Conservation (phyloP, 1,139 yeast genomes). For the Blastobotrys arbuscula region DNA sequence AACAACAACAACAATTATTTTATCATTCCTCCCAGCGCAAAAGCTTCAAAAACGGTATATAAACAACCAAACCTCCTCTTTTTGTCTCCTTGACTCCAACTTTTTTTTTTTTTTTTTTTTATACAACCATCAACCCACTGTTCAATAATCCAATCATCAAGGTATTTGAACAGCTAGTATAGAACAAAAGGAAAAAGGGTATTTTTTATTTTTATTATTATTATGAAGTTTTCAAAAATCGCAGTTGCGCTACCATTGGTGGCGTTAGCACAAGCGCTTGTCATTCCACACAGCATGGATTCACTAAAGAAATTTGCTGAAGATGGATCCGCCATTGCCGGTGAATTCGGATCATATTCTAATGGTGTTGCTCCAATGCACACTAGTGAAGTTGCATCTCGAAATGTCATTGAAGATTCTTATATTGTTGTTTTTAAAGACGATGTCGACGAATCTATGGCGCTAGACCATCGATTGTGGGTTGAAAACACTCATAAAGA, state of each 20-base stretch:
- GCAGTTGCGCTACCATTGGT: slow-evolving; percentile 47
- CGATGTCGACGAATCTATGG: slow-evolving; percentile 45
- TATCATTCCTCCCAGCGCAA: too few relatives aligned
- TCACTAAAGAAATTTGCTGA: slow-evolving; percentile 26
- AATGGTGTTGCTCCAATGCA: slow-evolving; percentile 38
- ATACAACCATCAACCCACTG: neutral
- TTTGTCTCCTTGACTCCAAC: neutral
- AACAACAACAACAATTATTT: too few relatives aligned
- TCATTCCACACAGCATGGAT: slow-evolving; percentile 46
- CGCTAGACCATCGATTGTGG: slow-evolving; percentile 60
- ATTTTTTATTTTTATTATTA: neutral
- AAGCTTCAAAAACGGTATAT: neutral
- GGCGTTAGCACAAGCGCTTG: slow-evolving; percentile 55
- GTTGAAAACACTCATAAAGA: slow-evolving; percentile 46
- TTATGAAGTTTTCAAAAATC: slow-evolving; percentile 33
- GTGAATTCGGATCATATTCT: slow-evolving; percentile 14
- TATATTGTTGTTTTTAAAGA: slow-evolving; percentile 76
- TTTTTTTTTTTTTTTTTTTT: neutral
- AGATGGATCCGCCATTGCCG: slow-evolving; percentile 14
- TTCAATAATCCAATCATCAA: neutral
- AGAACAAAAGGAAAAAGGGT: neutral
- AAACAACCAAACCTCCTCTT: neutral
- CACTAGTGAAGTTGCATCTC: slow-evolving; percentile 38
- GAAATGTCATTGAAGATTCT: slow-evolving; percentile 61
- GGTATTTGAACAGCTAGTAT: neutral